Evolutionary conservation across 1,284 basidiomycete species (phyloP), one percentile per base, ranked within the genome.

Genomic region (Leccinum griseonigrum): DNA sequence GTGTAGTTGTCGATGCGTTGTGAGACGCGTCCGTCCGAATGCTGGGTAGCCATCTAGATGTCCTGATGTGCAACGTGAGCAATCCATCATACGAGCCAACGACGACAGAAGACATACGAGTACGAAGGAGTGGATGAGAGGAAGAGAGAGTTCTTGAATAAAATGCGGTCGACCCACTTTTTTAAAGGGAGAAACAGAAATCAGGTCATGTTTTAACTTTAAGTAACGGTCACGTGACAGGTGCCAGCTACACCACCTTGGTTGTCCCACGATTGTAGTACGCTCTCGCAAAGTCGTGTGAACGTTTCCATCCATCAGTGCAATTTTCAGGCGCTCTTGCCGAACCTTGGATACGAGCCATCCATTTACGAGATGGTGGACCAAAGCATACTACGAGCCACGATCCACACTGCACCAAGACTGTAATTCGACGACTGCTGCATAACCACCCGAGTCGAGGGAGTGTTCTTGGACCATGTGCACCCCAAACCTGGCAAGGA

Each of bases 1-100:
- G 90, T 92, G 80, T 99, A 99, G 79, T 91, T 91, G 74, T 88
- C 87, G 59, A 98, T 94, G 64, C 95, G 94, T 69, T 83, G 80
- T 69, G 85, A 85, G 67, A 92, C 84, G 64, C 96, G 92, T 68
- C 90, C 89, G 75, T 97, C 94, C 55, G 71, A 69, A 52, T 74
- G 68, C 38, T 74, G 61, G 38, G 28, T 36, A 40, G 57, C 22
- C 48, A 31, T n/a, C 60, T 67, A n/a, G n/a, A n/a, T 69, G 48
- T 14, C 54, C 66, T 68, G 22, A 0, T 16, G 34, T 8, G 4
- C 34, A 9, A n/a, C 26, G 48, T 64, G 36, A 67, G 55, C 56
- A 32, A 18, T 3, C 26, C 28, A 29, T 31, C 3, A 18, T 0
- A 22, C 31, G 29, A 18, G 31, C 10, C 13, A 6, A 22, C 8